Percentiles rank a stretch among this genome's conserved stretches.
Evolutionary conservation across 1,139 yeast genomes (phyloP).

Genomic region (Debaryomycetaceae sp.): DNA sequence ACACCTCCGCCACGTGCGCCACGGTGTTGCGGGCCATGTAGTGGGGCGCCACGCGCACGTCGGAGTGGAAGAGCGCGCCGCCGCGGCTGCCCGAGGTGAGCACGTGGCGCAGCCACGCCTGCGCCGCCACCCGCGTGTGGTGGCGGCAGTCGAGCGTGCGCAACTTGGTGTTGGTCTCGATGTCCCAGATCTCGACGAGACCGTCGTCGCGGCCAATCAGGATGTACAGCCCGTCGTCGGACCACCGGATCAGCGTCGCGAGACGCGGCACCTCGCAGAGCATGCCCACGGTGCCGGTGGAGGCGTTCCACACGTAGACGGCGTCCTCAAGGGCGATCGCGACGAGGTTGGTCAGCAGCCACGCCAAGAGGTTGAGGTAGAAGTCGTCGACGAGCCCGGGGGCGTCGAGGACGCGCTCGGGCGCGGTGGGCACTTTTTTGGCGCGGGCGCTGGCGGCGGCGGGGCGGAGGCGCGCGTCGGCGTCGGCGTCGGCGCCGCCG

Average conservation of each 20-base stretch:
- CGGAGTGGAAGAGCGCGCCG: slow-evolving; percentile 85
- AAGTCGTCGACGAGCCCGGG: slow-evolving; percentile 94
- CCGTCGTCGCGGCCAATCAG: slow-evolving; percentile 88
- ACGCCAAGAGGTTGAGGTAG: slow-evolving; percentile 78
- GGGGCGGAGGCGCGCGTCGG: slow-evolving; percentile 27
- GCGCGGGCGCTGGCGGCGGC: slow-evolving; percentile 50
- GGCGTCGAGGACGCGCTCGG: slow-evolving; percentile 92
- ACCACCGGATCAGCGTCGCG: slow-evolving; percentile 84
- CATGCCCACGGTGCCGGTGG: slow-evolving; percentile 72
- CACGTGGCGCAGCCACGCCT: slow-evolving; percentile 80
- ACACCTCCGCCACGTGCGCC: slow-evolving; percentile 79
- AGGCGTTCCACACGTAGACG: slow-evolving; percentile 92
- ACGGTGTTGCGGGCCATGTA: slow-evolving; percentile 50
- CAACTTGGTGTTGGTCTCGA: slow-evolving; percentile 67
- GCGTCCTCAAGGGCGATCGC: slow-evolving; percentile 87
- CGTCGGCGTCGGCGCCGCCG: slow-evolving; percentile 14
- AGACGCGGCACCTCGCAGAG: slow-evolving; percentile 54
- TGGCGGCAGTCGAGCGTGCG: slow-evolving; percentile 75
- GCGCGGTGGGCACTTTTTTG: slow-evolving; percentile 79
- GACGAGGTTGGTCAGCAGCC: slow-evolving; percentile 80
- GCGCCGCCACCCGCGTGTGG: slow-evolving; percentile 69
- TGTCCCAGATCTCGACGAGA: slow-evolving; percentile 88
- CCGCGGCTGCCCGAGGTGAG: slow-evolving; percentile 80
- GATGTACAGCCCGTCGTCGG: slow-evolving; percentile 84
- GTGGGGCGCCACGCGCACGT: slow-evolving; percentile 85